A percentile compares a stretch with the other conserved stretches of the same genome.
These are phyloP conservation scores for Mycena amicta DNA, from an alignment of 768 basidiomycete genomes.

Conservation along the genomic window DNA sequence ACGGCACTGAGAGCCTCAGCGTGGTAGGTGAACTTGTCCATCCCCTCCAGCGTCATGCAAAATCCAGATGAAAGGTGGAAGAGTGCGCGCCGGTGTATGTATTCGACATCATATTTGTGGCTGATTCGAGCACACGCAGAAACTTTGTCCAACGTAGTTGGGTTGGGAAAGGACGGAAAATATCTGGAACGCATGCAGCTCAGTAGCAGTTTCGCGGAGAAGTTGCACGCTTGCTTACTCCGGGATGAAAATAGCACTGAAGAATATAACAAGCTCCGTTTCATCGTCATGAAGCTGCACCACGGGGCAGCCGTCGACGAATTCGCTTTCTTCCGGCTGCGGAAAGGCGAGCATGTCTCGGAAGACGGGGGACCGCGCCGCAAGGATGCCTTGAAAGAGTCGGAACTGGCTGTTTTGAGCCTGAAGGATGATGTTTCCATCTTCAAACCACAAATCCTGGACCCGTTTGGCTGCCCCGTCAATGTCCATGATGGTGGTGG, in stretches of 20 bases:
- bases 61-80: not conserved
- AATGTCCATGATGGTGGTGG: not conserved
- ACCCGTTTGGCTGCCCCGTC: not conserved
- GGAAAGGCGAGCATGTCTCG: constrained; percentile 1
- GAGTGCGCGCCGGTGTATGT: not conserved
- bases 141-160: not conserved
- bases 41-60: not conserved
- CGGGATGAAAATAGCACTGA: not conserved
- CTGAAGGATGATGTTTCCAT: not conserved
- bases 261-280: not conserved
- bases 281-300: not conserved
- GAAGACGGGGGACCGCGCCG: constrained; percentile 4
- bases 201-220: not conserved
- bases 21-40: not conserved
- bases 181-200: too few species aligned
- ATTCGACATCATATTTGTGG: not conserved
- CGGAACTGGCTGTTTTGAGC: not conserved
- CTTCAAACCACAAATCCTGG: not conserved
- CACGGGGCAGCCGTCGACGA: constrained; percentile 1
- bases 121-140: not conserved
- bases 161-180: not conserved
- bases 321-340: not conserved
- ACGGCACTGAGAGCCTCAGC: not conserved
- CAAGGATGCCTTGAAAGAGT: not conserved
- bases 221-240: not conserved